Evolutionary conservation across 441 rosid genomes (phyloP), one percentile per base, ranked within the genome.

Genomic region (California macrophylla): DNA sequence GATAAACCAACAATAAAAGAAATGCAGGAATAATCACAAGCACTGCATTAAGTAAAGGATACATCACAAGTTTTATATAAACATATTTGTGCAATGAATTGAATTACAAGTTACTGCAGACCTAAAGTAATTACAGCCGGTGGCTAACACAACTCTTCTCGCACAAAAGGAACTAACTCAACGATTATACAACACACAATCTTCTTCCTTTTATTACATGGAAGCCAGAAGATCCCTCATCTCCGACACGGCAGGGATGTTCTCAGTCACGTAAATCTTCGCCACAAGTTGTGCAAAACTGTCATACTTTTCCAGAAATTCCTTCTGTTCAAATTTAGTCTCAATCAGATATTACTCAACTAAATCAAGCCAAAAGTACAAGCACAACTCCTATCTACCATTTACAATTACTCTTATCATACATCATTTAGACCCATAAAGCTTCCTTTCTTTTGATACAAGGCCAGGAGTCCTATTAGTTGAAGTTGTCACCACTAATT

Each of bases 261-360:
- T 81, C 83, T 92, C 98, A 0, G 29, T 83, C 1, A 97, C 97
- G 68, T 94, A 94, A 67, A 94, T 82, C 86, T 90, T 94, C 25
- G 93, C 89, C 70, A 92, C 92, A 0, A 90, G 86, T 80, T 90
- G 97, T 26, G 82, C 92, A 66, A 90, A 94, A 80, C 94, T 87
- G 64, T 94, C 99, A 36, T 94, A 92, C 85, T 94, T 94, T 85
- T 92, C 99, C 81, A 90, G 73, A 75, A 92, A 94, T 71, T 94
- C 99, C 75, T 90, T 92, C 98, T 94, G 98, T 73, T 81, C 77
- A 76, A 60, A 76, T 30, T 7, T 40, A 38, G 64, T 60, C 18
- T 3, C 52, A 45, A 45, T 60, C 29, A 45, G 10, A 52, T 26
- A 36, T 32, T 66, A 66, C 16, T 36, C n/a, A 18, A 21, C 29